Evolutionary conservation across 2,329 filamentous ascomycete species (phyloP), one percentile per base, ranked within the genome.

Genomic region (Fusarium buharicum): DNA sequence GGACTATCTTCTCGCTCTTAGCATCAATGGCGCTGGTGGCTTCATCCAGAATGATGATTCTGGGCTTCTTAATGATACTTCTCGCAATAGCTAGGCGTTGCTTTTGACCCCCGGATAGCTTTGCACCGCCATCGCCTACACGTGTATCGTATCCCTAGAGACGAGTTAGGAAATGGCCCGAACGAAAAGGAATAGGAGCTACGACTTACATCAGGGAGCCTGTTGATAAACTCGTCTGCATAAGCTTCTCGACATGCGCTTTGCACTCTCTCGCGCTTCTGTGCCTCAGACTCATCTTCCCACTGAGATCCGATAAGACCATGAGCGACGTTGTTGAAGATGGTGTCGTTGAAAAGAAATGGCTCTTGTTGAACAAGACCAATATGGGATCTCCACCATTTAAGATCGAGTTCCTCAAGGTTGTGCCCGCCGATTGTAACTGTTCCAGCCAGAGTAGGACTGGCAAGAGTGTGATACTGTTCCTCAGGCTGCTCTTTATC

Each of bases 1-100:
- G 80, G 16, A 86, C 83, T 1, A 77, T 73, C 36, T 73, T 75
- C 24, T 79, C 75, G 2, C 75, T 68, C 28, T 62, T 68, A 2
- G 75, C 73, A 30, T 79, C 76, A 28, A 80, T 69, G 1, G 86
- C 84, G 14, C 83, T 85, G 0, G 88, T 90, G 1, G 87, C 87
- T 73, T 90, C 88, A 62, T 90, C 89, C 3, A 88, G 77, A 8
- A 91, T 84, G 2, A 91, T 76, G 46, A 91, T 87, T 2, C 79
- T 79, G 1, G 84, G 84, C 5, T 80, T 78, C 4, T 83, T 77
- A 4, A 86, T 75, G 13, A 87, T 74, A 0, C 83, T 84, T 4
- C 84, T 75, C 0, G 84, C 84, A 33, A 86, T 82, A 0, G 81
- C 83, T 4, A 86, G 73, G 0, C 84, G 79, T 66, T 87, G 84